Base-by-base conservation (phyloP, 2,329 filamentous ascomycete genomes). In the Sclerotinia nivalis region DNA sequence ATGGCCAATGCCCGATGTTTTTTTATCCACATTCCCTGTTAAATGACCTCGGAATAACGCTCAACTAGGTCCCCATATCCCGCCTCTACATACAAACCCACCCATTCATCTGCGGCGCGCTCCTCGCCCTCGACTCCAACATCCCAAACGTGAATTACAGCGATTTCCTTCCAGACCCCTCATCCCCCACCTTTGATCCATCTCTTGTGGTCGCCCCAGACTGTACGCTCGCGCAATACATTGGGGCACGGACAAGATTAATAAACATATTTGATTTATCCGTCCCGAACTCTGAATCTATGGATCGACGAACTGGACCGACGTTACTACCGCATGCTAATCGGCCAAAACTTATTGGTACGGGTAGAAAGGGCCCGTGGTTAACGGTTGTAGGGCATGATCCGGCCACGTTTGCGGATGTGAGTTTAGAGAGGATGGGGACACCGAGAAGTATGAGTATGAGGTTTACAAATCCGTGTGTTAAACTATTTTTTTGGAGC, bases 71-170 rank as follows among this genome's bases (percentile, higher is more conserved):
- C 6, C 75, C 75, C 45, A 74, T 80, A 55, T 72, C 74, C 7
- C 76, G 78, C n/a, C 70, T 78, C 68, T 80, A 78, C 66, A 71
- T 75, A 15, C 73, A 78, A 31, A 72, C 71, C 49, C 75, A 77
- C 45, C 75, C 77, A 18, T 72, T 65, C 0, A 71, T 74, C 25
- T 74, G 76, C 18, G 71, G 75, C 25, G 77, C 76, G 6, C 73
- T 78, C 18, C 70, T 80, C 2, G 73, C 79, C 61, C 75, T 80
- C 5, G 78, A 80, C 52, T 79, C 78, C 0, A 79, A 79, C 43
- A 78, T 79, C 2, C 73, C 74, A 15, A 79, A 79, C 49, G 72
- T 70, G n/a, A 74, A 79, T 52, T 79, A 77, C 50, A 75, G 68
- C 2, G 71, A 70, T n/a, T 76, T 78, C 37, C 45, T 72, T 68